phyloP scores from a whole-genome alignment of 139 green algal species.

The Raphidocelis subcapitata region DNA sequence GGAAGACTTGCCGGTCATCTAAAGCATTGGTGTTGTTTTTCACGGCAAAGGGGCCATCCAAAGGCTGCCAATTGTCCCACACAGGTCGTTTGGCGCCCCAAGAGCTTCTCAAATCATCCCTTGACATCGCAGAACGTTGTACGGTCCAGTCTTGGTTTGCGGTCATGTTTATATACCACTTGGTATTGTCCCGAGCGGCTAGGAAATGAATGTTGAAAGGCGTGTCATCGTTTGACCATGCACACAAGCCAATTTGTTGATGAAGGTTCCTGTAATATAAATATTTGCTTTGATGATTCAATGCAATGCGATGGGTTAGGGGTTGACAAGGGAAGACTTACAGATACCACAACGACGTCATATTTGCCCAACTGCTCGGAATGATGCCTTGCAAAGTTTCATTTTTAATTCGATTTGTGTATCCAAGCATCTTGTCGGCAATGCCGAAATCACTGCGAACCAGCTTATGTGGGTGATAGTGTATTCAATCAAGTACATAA shows the following conservation, averaged over 20 bases:
- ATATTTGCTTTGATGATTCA: no score
- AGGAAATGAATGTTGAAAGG: slow-evolving; percentile 12
- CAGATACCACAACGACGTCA: slow-evolving; percentile 6
- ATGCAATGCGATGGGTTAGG: no score
- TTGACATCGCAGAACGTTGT: not conserved
- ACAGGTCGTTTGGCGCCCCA: not conserved
- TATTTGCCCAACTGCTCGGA: slow-evolving; percentile 1
- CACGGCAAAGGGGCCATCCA: no score
- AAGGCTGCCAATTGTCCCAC: not conserved
- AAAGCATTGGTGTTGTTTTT: no score
- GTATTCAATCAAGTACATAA: not conserved
- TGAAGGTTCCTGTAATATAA: slow-evolving; percentile 7
- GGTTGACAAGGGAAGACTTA: no score
- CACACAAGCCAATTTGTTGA: slow-evolving; percentile 13
- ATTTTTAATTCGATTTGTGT: not conserved
- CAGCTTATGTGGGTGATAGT: no score
- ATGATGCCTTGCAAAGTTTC: slow-evolving; percentile 9
- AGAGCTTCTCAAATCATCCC: not conserved
- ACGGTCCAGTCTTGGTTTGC: slow-evolving; percentile 16
- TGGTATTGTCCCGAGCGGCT: slow-evolving; percentile 11
- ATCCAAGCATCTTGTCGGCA: slow-evolving; percentile 16
- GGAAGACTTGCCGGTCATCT: not conserved
- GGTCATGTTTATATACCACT: slow-evolving; percentile 17
- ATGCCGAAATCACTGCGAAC: slow-evolving; percentile 17
- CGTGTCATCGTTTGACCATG: slow-evolving; percentile 8